phyloP scores from a whole-genome alignment of 345 rosid species.

The Iberis pinnata region DNA sequence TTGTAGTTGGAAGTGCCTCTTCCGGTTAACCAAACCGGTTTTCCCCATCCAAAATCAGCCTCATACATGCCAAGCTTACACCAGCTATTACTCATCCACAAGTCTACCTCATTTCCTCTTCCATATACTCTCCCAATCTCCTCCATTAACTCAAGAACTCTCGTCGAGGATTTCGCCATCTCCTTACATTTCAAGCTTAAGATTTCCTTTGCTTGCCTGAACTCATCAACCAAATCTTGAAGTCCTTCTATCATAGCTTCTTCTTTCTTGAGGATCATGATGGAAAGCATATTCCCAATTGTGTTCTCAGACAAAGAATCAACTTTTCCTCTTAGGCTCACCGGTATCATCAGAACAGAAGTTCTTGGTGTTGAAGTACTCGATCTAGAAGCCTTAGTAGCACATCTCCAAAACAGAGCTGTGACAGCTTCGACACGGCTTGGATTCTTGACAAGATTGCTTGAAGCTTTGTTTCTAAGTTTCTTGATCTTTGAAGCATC shows the following conservation, averaged over 20 bases:
- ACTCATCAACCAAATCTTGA: conserved; percentile 23
- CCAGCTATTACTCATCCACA: conserved; percentile 35
- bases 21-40: conserved; percentile 37
- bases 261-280: conserved; percentile 23
- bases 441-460: conserved; percentile 27
- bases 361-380: conserved; percentile 10
- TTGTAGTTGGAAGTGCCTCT: conserved; percentile 23
- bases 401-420: conserved; percentile 31
- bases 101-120: conserved; percentile 21
- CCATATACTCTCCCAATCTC: conserved; percentile 12
- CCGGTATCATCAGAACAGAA: conserved; percentile 18
- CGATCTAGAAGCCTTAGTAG: conserved; percentile 20
- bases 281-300: conserved; percentile 28
- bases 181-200: conserved; percentile 8
- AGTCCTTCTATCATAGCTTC: conserved; percentile 10
- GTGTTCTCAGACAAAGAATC: conserved; percentile 19
- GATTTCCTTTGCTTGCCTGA: conserved; percentile 13
- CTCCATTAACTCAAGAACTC: not conserved
- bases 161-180: not conserved
- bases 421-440: conserved; percentile 32
- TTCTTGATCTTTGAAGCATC: conserved; percentile 31
- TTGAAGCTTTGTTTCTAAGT: conserved; percentile 32
- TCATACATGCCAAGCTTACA: conserved; percentile 37
- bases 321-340: conserved; percentile 24
- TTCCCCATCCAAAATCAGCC: conserved; percentile 56